phyloP scores from a whole-genome alignment of 345 rosid species.

The Carallia brachiata region DNA sequence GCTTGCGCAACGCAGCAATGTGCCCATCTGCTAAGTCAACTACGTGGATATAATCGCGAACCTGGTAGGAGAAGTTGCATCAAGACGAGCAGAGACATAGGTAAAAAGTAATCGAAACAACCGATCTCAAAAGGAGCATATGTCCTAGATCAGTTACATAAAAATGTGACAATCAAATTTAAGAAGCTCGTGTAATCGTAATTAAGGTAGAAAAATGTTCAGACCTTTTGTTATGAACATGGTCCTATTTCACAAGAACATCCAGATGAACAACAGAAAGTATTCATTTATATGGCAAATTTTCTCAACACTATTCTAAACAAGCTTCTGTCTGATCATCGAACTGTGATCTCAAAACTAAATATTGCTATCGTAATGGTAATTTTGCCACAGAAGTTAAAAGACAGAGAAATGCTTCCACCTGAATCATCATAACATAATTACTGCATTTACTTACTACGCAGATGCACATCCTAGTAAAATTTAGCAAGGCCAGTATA shows the following conservation, averaged over 20 bases:
- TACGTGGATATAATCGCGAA: slow-evolving; percentile 94
- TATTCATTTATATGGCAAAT: no score
- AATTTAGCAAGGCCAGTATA: background rate
- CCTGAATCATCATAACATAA: background rate
- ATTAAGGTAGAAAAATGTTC: no score
- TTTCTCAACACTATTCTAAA: no score
- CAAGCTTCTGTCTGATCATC: background rate
- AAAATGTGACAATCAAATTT: no score
- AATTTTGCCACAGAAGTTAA: background rate
- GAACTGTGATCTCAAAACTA: background rate
- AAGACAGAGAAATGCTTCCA: no score
- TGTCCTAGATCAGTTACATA: no score
- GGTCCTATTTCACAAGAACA: no score
- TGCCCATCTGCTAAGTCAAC: slow-evolving; percentile 95
- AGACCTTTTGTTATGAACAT: no score
- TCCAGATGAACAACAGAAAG: no score
- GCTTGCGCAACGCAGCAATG: slow-evolving; percentile 73
- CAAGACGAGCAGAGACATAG: background rate
- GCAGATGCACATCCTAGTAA: background rate
- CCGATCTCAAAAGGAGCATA: background rate
- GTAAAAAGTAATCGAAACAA: background rate
- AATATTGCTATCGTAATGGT: no score
- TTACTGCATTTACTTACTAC: background rate
- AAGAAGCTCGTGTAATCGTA: no score
- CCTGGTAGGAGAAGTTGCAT: slow-evolving; percentile 40